Base-by-base conservation (phyloP, 2,329 filamentous ascomycete genomes). In the Calonectria crousiana region DNA sequence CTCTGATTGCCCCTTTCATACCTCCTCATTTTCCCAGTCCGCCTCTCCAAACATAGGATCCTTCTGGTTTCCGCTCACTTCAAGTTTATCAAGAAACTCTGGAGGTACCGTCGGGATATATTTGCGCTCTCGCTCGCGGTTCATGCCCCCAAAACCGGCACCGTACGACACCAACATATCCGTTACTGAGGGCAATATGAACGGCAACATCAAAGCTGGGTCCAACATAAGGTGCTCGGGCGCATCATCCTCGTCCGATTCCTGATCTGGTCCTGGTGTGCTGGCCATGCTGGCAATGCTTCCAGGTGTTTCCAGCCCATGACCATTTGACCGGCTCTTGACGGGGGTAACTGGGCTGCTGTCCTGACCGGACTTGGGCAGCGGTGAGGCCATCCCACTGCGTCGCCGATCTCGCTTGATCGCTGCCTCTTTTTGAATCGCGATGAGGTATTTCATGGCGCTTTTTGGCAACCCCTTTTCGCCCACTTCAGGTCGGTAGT, bases 81-180 rank as follows among this genome's bases (percentile, higher is more conserved):
- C 96, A 62, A 99, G 88, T 86, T 95, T 98, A 74, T 93, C 92
- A 74, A 99, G 87, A 82, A 98, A 98, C 85, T 99, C 97, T 0
- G 96, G 93, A 23, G 97, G 96, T 68, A 99, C 95, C 0, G 95
- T 98, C 2, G 97, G 97, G 58, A 98, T 97, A 84, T 99, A 99
- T 86, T 98, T 98, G 78, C 95, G 90, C 84, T 97, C 97, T 71
- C 95, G 90, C 85, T 98, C 97, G 75, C 94, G 91, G 86, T 99
- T 98, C 60, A 97, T 88, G 0, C 97, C 97, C 6, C 97, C 97
- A 81, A 98, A 97, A 0, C 97, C 97, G 16, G 97, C 96, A 0
- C 97, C 97, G 81, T 97, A 99, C 78, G 93, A 96, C 62, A 99
- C 92, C 62, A 98, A 90, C 97, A 99, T 99, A 84, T 99, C 97